phyloP scores from a whole-genome alignment of 1,139 yeast species.

The Yamadazyma mexicana region DNA sequence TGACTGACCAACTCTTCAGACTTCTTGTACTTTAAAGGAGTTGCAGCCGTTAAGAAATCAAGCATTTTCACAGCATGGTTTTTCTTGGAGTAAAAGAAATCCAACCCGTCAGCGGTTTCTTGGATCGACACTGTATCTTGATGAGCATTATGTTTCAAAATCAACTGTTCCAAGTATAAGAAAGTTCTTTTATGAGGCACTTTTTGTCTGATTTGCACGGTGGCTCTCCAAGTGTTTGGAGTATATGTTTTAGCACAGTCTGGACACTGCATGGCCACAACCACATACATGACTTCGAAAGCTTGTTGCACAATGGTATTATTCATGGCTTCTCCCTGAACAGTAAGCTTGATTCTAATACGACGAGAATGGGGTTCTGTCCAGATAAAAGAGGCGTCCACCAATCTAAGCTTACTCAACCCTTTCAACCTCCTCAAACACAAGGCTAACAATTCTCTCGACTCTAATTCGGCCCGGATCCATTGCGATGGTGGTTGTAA shows the following conservation, averaged over 20 bases:
- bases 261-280: conserved; percentile 95
- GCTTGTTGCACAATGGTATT: conserved; percentile 93
- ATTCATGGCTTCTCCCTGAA: conserved; percentile 94
- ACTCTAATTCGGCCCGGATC: conserved; percentile 88
- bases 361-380: conserved; percentile 99
- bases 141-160: conserved; percentile 91
- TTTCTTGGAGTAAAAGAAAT: conserved; percentile 84
- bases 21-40: conserved; percentile 81
- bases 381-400: conserved; percentile 96
- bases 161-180: conserved; percentile 89
- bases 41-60: conserved; percentile 83
- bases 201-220: conserved; percentile 96
- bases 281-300: conserved; percentile 92
- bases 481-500: conserved; percentile 94
- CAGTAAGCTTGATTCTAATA: conserved; percentile 84
- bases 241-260: conserved; percentile 98
- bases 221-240: conserved; percentile 96
- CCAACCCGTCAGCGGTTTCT: conserved; percentile 92
- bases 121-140: conserved; percentile 90
- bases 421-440: conserved; percentile 90
- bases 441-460: conserved; percentile 86
- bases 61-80: conserved; percentile 93
- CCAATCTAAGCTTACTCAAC: conserved; percentile 78
- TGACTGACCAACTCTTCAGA: conserved; percentile 90
- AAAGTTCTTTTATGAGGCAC: conserved; percentile 96